Evolutionary conservation across 2,329 filamentous ascomycete genomes (phyloP).

Genomic region (Cercospora zeae-maydis): DNA sequence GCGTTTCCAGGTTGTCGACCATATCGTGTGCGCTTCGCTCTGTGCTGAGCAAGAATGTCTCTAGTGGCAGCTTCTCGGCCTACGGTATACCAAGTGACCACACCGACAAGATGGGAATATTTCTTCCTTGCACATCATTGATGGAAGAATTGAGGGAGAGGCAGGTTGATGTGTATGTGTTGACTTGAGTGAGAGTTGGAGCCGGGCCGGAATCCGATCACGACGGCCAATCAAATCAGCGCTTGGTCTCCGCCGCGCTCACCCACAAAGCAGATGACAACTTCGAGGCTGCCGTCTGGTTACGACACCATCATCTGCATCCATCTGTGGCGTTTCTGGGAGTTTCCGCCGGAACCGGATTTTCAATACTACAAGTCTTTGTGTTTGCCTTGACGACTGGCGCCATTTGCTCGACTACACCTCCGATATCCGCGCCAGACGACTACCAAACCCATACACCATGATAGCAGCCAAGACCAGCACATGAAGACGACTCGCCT

Average conservation of each 20-base stretch:
- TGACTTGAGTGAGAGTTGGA: neutral
- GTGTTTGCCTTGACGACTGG: neutral
- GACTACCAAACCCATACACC: neutral
- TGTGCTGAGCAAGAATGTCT: too few relatives aligned
- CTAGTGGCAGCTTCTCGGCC: too few relatives aligned
- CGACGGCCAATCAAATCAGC: neutral
- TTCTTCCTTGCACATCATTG: too few relatives aligned
- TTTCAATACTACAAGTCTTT: neutral
- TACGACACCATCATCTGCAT: slow-evolving; percentile 9
- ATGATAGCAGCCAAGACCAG: slow-evolving; percentile 5
- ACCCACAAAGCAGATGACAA: neutral
- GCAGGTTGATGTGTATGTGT: too few relatives aligned
- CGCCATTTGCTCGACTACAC: neutral
- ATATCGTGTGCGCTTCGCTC: too few relatives aligned
- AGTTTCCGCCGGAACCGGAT: slow-evolving; percentile 1
- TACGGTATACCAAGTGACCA: too few relatives aligned
- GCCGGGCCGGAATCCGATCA: neutral
- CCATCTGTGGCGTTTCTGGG: slow-evolving; percentile 11
- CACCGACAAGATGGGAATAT: too few relatives aligned
- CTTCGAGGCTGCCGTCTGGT: slow-evolving; percentile 7
- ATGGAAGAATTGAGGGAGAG: too few relatives aligned
- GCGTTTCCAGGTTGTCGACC: too few relatives aligned
- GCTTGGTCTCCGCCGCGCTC: neutral
- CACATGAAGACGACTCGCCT: neutral
- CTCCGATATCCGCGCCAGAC: neutral